These are phyloP conservation scores for Echeveria elegans DNA, from an alignment of 164 flowering plant species.

Conservation along the genomic window DNA sequence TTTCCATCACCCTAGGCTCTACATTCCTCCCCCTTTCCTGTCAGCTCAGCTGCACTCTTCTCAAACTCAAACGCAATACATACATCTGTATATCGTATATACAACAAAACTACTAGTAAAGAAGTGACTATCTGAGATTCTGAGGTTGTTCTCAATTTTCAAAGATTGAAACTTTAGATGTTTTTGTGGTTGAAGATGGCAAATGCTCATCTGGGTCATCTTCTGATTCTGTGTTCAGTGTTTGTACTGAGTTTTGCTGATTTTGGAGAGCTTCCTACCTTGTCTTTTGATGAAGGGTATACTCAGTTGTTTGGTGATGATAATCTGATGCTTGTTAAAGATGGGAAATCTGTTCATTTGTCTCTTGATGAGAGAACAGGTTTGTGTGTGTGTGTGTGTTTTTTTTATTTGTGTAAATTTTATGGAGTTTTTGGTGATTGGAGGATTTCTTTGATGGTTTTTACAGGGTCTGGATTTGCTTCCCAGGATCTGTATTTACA, in stretches of 20 bases:
- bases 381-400: constrained; percentile 7
- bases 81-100: not conserved
- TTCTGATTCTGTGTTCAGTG: constrained; percentile 10
- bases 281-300: constrained; percentile 81
- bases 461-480: constrained; percentile 80
- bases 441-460: not conserved
- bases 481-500: constrained; percentile 75
- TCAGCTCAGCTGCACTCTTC: no score
- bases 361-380: constrained; percentile 71
- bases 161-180: not conserved
- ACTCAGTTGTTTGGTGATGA: constrained; percentile 67
- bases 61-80: not conserved
- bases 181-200: not conserved
- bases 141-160: not conserved
- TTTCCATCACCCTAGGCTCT: not conserved
- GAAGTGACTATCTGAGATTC: not conserved
- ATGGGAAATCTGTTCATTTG: constrained; percentile 72
- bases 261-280: constrained; percentile 34
- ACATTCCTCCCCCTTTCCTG: not conserved
- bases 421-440: not conserved
- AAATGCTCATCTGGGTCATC: constrained; percentile 10
- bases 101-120: not conserved
- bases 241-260: constrained; percentile 28
- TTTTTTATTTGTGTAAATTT: constrained; percentile 5
- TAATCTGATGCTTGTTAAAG: constrained; percentile 49